Base-by-base conservation (phyloP, 768 basidiomycete genomes). In the Auriscalpium vulgare region DNA sequence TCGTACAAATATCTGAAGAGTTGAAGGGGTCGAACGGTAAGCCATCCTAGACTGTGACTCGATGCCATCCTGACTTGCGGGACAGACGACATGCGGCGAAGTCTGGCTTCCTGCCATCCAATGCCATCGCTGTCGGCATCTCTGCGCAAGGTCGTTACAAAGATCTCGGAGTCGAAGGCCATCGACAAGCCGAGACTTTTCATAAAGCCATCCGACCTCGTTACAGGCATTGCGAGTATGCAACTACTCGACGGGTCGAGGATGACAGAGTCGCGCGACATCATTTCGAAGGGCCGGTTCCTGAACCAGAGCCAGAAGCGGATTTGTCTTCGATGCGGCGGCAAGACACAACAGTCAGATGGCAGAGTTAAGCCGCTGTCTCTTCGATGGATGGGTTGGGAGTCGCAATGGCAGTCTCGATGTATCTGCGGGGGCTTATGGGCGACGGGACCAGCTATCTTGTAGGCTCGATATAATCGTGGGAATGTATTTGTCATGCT, bases 401-500 rank as follows among this genome's bases (percentile, higher is more conserved):
- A 85, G 68, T 80, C 70, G 59, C 74, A 73, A 61, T 89, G 83
- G 84, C 67, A 66, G 36, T 66, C 63, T 21, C 75, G 75, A 23
- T 91, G 88, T 67, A 73, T 90, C 17, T 91, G 88, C 69, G 86
- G 85, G 29, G 88, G 88, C 10, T 62, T 68, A 10, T 91, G 88
- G 88, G 52, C 54, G 1, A 37, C 19, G 2, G 16, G 48, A 37
- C n/a, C n/a, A 7, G 44, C 38, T 38, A 57, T 44, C 47, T 37
- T 23, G 35, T 36, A 16, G 34, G 17, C 34, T 51, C 4, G n/a
- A n/a, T n/a, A 17, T 37, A 36, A 21, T 1, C 17, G 65, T 69
- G 72, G 14, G 67, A 74, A 62, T 29, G 0, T 0, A 21, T 73
- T 58, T 60, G 57, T 60, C 65, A 73, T 64, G 62, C 69, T 73